Conservation (phyloP, 2,329 filamentous ascomycete species). For the Alternaria viburni region DNA sequence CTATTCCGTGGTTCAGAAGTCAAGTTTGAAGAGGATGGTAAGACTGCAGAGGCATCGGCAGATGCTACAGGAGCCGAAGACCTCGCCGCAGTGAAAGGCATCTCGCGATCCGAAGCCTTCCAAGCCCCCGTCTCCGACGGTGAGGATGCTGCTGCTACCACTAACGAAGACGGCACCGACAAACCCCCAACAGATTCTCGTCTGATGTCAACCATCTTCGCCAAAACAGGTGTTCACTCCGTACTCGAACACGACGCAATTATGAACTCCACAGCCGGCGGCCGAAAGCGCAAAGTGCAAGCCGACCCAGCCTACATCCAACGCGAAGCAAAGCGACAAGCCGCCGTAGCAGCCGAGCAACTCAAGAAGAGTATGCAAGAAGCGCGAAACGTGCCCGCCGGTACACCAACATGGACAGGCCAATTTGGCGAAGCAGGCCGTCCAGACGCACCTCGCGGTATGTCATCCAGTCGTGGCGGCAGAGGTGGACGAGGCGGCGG, state of each 20-base stretch:
- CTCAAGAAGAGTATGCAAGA: conserved; percentile 75
- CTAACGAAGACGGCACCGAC: conserved; percentile 16
- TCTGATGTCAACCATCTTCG: conserved; percentile 88
- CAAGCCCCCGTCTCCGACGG: conserved; percentile 35
- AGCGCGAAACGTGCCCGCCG: conserved; percentile 75
- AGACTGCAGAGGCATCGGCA: conserved; percentile 17
- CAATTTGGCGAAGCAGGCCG: conserved; percentile 78
- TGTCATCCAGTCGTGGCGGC: conserved; percentile 53
- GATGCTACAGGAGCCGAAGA: conserved; percentile 36
- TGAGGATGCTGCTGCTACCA: conserved; percentile 28
- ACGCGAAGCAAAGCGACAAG: conserved; percentile 80
- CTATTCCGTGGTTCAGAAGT: conserved; percentile 90
- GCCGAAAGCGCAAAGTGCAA: conserved; percentile 66
- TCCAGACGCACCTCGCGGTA: conserved; percentile 49
- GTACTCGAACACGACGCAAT: conserved; percentile 93
- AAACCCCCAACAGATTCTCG: conserved; percentile 59
- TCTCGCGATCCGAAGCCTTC: conserved; percentile 54
- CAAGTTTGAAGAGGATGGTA: conserved; percentile 55
- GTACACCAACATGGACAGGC: conserved; percentile 93
- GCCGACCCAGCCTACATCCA: conserved; percentile 81
- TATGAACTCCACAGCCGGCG: conserved; percentile 58
- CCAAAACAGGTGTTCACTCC: conserved; percentile 84
- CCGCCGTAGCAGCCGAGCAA: conserved; percentile 76
- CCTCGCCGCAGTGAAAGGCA: conserved; percentile 49
- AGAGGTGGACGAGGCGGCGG: conserved; percentile 33